Conservation (phyloP, 2,329 filamentous ascomycete species). For the Aspergillus hortae region DNA sequence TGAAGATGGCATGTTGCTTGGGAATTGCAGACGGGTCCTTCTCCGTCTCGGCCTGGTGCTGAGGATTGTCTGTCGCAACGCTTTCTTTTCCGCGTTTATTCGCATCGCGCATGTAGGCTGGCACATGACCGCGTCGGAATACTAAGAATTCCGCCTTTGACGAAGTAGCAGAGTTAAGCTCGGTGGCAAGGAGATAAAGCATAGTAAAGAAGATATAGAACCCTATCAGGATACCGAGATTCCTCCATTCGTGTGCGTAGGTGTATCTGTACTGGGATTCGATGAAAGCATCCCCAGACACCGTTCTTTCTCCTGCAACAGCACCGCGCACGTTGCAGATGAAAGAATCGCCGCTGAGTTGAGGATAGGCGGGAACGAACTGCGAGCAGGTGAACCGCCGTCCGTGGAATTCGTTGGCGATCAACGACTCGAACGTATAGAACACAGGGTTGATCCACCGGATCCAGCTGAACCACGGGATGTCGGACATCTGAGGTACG, state of each 20-base stretch:
- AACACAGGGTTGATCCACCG: slow-evolving; percentile 63
- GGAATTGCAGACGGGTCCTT: slow-evolving; percentile 24
- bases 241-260: slow-evolving; percentile 61
- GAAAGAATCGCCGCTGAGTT: slow-evolving; percentile 45
- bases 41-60: slow-evolving; percentile 11
- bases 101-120: slow-evolving; percentile 30
- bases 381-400: slow-evolving; percentile 55
- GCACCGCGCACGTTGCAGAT: slow-evolving; percentile 56
- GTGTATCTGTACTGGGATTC: slow-evolving; percentile 54
- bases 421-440: slow-evolving; percentile 62
- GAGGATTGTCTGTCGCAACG: slow-evolving; percentile 12
- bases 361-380: slow-evolving; percentile 45
- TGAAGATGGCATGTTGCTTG: slow-evolving; percentile 40
- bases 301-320: slow-evolving; percentile 49
- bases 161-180: slow-evolving; percentile 61
- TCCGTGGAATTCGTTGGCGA: slow-evolving; percentile 57
- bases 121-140: slow-evolving; percentile 57
- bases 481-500: slow-evolving; percentile 50
- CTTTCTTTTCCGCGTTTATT: slow-evolving; percentile 20
- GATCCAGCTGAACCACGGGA: slow-evolving; percentile 64
- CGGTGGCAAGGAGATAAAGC: slow-evolving; percentile 61
- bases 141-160: slow-evolving; percentile 68
- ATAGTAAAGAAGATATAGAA: slow-evolving; percentile 63
- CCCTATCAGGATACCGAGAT: slow-evolving; percentile 64
- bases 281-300: slow-evolving; percentile 62